Percentiles rank a stretch among this genome's conserved stretches.
phyloP scores from a whole-genome alignment of 75 land plant species.

The Picea glauca region DNA sequence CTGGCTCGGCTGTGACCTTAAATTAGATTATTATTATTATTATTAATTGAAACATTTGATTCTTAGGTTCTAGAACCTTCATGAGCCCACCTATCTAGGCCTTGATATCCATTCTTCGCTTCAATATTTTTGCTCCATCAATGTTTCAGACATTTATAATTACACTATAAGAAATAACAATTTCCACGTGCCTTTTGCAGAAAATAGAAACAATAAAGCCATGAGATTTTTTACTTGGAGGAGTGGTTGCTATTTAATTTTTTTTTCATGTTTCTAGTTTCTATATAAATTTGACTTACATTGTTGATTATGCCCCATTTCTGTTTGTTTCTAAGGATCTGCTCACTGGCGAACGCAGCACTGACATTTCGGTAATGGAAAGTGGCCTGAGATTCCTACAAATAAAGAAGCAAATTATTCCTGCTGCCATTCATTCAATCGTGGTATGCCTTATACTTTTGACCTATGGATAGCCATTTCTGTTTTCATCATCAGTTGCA shows the following conservation, averaged over 20 bases:
- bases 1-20: no score
- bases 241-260: not conserved
- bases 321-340: conserved; percentile 70
- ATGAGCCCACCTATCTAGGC: not conserved
- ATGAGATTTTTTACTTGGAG: not conserved
- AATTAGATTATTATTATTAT: no score
- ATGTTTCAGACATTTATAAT: not conserved
- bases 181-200: not conserved
- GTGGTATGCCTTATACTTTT: conserved; percentile 55
- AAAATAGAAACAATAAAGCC: not conserved
- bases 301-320: conserved; percentile 55
- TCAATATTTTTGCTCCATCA: not conserved
- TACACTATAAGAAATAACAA: not conserved
- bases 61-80: not conserved
- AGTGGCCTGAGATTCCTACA: conserved; percentile 63
- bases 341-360: conserved; percentile 88
- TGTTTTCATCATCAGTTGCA: not conserved
- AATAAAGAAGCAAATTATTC: conserved; percentile 64
- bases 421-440: conserved; percentile 96
- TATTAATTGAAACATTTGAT: not conserved
- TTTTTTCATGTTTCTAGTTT: not conserved
- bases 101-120: not conserved
- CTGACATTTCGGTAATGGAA: conserved; percentile 80
- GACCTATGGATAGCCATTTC: not conserved
- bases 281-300: conserved; percentile 14